phyloP scores from a whole-genome alignment of 352 stramenopile species.

The Globisporangium mamillatum region DNA sequence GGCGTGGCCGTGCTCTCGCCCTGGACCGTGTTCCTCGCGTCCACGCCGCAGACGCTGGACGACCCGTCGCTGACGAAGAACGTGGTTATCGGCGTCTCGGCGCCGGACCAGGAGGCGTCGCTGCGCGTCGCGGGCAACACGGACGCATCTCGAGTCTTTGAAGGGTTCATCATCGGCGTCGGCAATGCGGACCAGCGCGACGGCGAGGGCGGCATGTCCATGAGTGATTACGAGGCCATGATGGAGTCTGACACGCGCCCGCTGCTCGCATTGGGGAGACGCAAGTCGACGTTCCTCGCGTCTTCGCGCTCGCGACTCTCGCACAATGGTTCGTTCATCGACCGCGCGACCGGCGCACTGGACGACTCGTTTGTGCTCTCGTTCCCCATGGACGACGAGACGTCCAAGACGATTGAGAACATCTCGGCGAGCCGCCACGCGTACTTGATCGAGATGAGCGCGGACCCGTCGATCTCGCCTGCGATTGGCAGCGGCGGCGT shows the following conservation, averaged over 20 bases:
- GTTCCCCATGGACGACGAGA: conserved; percentile 72
- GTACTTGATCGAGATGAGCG: conserved; percentile 81
- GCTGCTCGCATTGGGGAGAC: conserved; percentile 36
- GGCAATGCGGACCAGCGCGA: conserved; percentile 47
- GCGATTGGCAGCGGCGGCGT: conserved; percentile 13
- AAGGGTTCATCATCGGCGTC: conserved; percentile 73
- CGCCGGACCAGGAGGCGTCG: conserved; percentile 53
- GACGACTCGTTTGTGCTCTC: conserved; percentile 68
- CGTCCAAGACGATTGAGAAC: conserved; percentile 51
- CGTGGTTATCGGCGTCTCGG: conserved; percentile 71
- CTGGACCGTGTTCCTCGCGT: conserved; percentile 77
- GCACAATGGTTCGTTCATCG: conserved; percentile 31
- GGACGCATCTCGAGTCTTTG: conserved; percentile 46
- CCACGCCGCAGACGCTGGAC: conserved; percentile 35
- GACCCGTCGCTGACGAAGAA: conserved; percentile 64
- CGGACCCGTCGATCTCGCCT: conserved; percentile 44
- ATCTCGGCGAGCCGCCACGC: conserved; percentile 50
- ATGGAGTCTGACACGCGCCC: conserved; percentile 31
- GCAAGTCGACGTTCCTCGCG: conserved; percentile 40
- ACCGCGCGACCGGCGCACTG: conserved; percentile 22
- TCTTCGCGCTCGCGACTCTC: conserved; percentile 50
- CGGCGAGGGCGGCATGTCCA: conserved; percentile 18
- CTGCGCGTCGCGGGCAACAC: conserved; percentile 65
- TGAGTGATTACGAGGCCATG: conserved; percentile 23
- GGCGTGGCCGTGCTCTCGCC: conserved; percentile 60